Evolutionary conservation across 495 filamentous ascomycete species (phyloP).

Genomic region (Cercophora sp.): DNA sequence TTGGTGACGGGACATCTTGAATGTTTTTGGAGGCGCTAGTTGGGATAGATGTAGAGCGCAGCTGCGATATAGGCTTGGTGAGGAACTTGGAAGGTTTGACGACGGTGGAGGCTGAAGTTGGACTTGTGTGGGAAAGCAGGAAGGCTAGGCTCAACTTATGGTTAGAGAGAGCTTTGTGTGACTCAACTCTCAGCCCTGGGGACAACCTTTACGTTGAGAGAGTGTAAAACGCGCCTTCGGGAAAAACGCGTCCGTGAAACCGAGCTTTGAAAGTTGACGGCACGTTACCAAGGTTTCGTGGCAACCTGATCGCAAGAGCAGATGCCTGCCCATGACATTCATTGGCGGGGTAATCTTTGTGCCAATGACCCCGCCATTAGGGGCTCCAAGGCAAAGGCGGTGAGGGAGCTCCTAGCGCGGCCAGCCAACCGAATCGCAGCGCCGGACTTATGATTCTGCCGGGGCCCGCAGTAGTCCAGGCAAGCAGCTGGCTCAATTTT

Average conservation of each 20-base stretch:
- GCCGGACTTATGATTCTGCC: constrained; percentile 29
- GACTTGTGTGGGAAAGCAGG: not conserved
- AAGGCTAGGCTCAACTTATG: not conserved
- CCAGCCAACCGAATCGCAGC: constrained; percentile 18
- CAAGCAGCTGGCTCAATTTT: constrained; percentile 26
- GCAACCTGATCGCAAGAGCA: not conserved
- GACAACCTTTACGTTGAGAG: no score
- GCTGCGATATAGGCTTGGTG: not conserved
- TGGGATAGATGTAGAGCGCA: not conserved
- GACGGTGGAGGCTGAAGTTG: no score
- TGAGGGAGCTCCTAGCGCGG: not conserved
- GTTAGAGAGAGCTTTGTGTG: no score
- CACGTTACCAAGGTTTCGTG: not conserved
- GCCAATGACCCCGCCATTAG: constrained; percentile 6
- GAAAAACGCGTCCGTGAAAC: not conserved
- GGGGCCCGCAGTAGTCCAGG: constrained; percentile 19
- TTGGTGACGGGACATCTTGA: constrained; percentile 60
- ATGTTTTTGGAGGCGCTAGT: not conserved
- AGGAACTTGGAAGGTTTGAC: no score
- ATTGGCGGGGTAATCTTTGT: constrained; percentile 16
- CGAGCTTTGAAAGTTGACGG: not conserved
- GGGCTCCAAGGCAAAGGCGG: constrained; percentile 1
- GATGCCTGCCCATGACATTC: not conserved
- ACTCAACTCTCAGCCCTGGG: no score
- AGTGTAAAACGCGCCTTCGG: no score